Conservation (phyloP, 164 flowering plant genomes). For the Macadamia integrifolia region DNA sequence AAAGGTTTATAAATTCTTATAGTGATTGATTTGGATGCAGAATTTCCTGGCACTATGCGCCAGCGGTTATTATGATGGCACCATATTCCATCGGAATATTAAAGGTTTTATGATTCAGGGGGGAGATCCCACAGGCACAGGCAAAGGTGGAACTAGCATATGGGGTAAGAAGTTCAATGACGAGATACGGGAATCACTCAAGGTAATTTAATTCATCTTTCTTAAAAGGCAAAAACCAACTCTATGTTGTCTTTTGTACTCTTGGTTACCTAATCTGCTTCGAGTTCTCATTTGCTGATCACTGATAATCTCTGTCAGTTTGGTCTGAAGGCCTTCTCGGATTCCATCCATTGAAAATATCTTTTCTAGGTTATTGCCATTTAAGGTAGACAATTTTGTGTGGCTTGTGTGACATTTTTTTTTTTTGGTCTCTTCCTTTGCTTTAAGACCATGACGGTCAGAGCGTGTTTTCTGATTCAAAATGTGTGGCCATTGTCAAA, state of each 20-base stretch:
- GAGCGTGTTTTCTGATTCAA: not conserved
- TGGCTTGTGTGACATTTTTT: too few relatives aligned
- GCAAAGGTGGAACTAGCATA: constrained; percentile 96
- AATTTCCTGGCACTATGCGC: constrained; percentile 94
- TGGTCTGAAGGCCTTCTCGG: not conserved
- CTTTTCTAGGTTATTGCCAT: not conserved
- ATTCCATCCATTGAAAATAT: not conserved
- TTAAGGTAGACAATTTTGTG: not conserved
- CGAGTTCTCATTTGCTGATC: not conserved
- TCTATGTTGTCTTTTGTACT: not conserved
- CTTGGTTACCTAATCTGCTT: not conserved
- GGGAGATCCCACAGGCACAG: constrained; percentile 96
- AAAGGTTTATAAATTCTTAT: not conserved
- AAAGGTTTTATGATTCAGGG: constrained; percentile 99
- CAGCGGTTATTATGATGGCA: constrained; percentile 92
- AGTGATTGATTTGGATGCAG: constrained; percentile 39
- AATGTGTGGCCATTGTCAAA: not conserved
- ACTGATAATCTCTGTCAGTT: not conserved
- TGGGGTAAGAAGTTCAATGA: constrained; percentile 97
- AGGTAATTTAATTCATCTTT: constrained; percentile 39
- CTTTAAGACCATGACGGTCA: not conserved
- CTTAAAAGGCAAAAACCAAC: too few relatives aligned
- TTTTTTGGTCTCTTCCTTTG: not conserved
- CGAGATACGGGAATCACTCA: constrained; percentile 91
- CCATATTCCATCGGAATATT: constrained; percentile 82